A percentile compares a stretch with the other conserved stretches of the same genome.
phyloP scores from a whole-genome alignment of 140 eudicot species.

The Eryngium alpinum region DNA sequence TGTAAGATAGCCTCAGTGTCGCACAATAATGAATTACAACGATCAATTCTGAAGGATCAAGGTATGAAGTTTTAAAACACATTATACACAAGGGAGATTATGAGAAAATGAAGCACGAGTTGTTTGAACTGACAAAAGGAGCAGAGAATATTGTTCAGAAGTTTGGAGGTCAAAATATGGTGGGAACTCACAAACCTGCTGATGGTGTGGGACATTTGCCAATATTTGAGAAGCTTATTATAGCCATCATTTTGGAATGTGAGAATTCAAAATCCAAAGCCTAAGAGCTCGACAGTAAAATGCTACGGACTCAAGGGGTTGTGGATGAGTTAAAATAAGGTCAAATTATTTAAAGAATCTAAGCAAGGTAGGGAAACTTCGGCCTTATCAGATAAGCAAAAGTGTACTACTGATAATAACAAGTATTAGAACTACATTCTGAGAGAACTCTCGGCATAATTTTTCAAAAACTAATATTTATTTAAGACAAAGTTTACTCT shows the following conservation, averaged over 20 bases:
- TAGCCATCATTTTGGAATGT: conserved; percentile 37
- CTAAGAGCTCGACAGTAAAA: conserved; percentile 46
- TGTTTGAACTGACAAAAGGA: conserved; percentile 40
- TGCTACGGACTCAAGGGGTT: conserved; percentile 50
- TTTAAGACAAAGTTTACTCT: no score
- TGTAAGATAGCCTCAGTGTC: conserved; percentile 46
- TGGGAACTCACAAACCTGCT: conserved; percentile 40
- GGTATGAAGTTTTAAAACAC: conserved; percentile 36
- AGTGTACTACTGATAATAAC: no score
- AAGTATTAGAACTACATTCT: no score
- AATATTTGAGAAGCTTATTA: conserved; percentile 55
- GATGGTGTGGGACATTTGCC: conserved; percentile 35
- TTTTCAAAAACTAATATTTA: no score
- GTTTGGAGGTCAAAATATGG: conserved; percentile 49
- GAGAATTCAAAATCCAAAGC: conserved; percentile 55
- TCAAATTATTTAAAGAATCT: conserved; percentile 64
- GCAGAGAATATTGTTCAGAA: conserved; percentile 50
- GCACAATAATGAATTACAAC: conserved; percentile 49
- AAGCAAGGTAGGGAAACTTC: conserved; percentile 33
- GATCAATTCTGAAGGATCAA: conserved; percentile 40
- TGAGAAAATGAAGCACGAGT: conserved; percentile 35
- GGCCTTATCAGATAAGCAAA: no score
- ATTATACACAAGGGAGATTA: conserved; percentile 27
- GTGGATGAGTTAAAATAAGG: conserved; percentile 62
- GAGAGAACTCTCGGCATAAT: no score